Percentiles rank a stretch among this genome's conserved stretches.
These are phyloP conservation scores for Sporopachydermia quercuum DNA, from an alignment of 805 yeast genomes.

Conservation along the genomic window DNA sequence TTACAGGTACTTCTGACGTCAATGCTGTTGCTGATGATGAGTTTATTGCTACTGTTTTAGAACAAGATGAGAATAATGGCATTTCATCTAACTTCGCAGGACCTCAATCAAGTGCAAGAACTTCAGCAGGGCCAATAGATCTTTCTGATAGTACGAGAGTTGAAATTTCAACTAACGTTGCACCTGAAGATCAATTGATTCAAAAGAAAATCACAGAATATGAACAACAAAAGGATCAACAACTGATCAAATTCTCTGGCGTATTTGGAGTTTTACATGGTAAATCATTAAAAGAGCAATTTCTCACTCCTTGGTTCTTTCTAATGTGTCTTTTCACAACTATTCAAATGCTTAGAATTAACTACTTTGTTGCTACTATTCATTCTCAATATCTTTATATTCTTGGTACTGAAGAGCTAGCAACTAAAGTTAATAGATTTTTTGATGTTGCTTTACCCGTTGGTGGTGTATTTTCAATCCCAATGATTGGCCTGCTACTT, in stretches of 20 bases:
- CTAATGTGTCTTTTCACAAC: slow-evolving; percentile 69
- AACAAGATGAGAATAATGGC: slow-evolving; percentile 4
- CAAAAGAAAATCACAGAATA: slow-evolving; percentile 3
- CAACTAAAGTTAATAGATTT: slow-evolving; percentile 47
- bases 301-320: slow-evolving; percentile 55
- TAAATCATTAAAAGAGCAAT: slow-evolving; percentile 28
- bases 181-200: slow-evolving; percentile 4
- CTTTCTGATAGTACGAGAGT: not conserved
- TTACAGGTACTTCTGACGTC: not conserved
- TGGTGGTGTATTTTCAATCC: slow-evolving; percentile 80
- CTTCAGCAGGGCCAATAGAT: not conserved
- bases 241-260: slow-evolving; percentile 22
- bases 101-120: not conserved
- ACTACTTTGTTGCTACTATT: slow-evolving; percentile 85
- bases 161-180: not conserved
- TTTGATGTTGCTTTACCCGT: slow-evolving; percentile 80
- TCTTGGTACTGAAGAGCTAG: slow-evolving; percentile 34
- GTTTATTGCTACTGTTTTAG: not conserved
- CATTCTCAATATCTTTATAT: slow-evolving; percentile 69
- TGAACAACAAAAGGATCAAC: not conserved
- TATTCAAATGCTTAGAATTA: slow-evolving; percentile 81
- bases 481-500: slow-evolving; percentile 66
- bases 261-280: slow-evolving; percentile 74
- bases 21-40: not conserved
- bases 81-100: not conserved